Conservation (phyloP, 257 asterid genomes). For the Pogostemon cablin region DNA sequence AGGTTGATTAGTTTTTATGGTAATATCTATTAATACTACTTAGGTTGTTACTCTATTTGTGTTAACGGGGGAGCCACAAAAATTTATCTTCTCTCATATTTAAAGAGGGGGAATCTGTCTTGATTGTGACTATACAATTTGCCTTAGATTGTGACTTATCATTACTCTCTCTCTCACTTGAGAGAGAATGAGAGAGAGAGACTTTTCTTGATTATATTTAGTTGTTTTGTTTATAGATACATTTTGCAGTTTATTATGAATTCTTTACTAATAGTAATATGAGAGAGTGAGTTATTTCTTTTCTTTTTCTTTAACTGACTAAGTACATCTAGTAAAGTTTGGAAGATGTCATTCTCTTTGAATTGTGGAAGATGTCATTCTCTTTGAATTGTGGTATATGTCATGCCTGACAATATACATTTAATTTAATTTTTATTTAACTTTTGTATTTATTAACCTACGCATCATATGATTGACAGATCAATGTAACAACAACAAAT, state of each 20-base stretch:
- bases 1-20: conserved; percentile 22
- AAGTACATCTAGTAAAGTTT: too few species aligned
- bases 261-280: too few species aligned
- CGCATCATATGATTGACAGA: too few species aligned
- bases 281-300: too few species aligned
- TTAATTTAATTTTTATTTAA: too few species aligned
- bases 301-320: too few species aligned
- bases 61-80: conserved; percentile 30
- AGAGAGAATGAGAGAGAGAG: neutral
- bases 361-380: too few species aligned
- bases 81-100: conserved; percentile 39
- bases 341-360: too few species aligned
- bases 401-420: too few species aligned
- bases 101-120: conserved; percentile 41
- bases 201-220: neutral
- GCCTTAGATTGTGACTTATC: conserved; percentile 45
- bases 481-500: too few species aligned
- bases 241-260: neutral
- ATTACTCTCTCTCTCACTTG: neutral
- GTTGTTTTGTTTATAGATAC: neutral
- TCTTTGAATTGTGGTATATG: too few species aligned
- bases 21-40: conserved; percentile 28
- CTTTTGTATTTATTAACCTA: too few species aligned
- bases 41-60: conserved; percentile 43
- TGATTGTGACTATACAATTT: conserved; percentile 50